These are phyloP conservation scores for Nakazawaea populi DNA, from an alignment of 805 yeast genomes.

Conservation along the genomic window DNA sequence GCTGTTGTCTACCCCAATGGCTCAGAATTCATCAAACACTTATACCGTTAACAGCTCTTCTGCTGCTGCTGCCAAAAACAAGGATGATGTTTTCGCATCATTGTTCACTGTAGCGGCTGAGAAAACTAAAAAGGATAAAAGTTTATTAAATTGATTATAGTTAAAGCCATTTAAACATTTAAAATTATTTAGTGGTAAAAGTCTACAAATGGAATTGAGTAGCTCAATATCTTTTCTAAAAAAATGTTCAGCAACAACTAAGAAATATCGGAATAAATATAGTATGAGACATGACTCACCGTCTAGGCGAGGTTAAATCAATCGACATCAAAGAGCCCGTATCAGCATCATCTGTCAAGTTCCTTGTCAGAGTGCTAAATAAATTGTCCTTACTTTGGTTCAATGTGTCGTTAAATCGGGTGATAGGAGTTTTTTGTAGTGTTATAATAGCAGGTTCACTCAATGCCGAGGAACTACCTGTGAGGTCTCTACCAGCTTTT, in stretches of 20 bases:
- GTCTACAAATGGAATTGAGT: no score
- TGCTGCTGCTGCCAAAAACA: neutral
- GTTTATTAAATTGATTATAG: neutral
- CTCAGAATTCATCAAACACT: neutral
- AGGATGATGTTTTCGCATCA: neutral
- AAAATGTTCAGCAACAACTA: no score
- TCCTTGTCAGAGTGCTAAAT: neutral
- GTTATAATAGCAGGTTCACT: neutral
- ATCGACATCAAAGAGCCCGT: constrained; percentile 4
- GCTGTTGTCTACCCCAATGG: no score
- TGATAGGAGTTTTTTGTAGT: neutral
- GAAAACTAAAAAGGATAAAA: neutral
- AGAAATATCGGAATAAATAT: neutral
- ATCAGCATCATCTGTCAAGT: neutral
- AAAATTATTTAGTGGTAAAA: no score
- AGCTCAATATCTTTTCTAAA: no score
- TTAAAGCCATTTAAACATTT: no score
- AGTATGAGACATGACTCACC: neutral
- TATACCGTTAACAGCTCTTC: neutral
- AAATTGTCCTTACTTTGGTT: constrained; percentile 1
- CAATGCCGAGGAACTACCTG: constrained; percentile 3
- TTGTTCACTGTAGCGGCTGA: neutral
- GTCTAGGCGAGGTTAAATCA: constrained; percentile 4
- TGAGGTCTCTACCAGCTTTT: constrained; percentile 1
- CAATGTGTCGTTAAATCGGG: neutral